Evolutionary conservation across 1,139 yeast species (phyloP).

Genomic region (Starmera stellimalicola): DNA sequence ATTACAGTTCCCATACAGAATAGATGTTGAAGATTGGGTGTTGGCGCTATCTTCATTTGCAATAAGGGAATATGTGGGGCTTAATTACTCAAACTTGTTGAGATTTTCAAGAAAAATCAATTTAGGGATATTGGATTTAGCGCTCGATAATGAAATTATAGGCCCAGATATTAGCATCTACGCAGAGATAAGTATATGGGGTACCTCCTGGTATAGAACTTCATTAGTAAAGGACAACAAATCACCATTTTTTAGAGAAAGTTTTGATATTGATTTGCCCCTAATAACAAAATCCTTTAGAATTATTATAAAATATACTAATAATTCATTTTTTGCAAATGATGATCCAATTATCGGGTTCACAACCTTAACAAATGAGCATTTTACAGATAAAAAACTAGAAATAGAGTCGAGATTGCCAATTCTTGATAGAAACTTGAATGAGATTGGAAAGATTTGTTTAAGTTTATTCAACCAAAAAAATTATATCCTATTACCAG

Average conservation of each 20-base stretch:
- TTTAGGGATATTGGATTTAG: slow-evolving; percentile 50
- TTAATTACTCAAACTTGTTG: slow-evolving; percentile 27
- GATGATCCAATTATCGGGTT: slow-evolving; percentile 35
- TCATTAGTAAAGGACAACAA: slow-evolving; percentile 40
- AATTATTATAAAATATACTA: slow-evolving; percentile 37
- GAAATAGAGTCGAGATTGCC: slow-evolving; percentile 26
- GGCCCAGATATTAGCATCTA: slow-evolving; percentile 32
- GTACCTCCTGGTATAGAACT: slow-evolving; percentile 60
- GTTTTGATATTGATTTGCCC: slow-evolving; percentile 46
- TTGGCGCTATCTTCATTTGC: slow-evolving; percentile 66
- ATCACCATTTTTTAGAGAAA: slow-evolving; percentile 69
- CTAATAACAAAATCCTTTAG: slow-evolving; percentile 44
- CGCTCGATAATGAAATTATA: slow-evolving; percentile 4
- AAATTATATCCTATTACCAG: slow-evolving; percentile 51
- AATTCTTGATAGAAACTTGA: slow-evolving; percentile 16
- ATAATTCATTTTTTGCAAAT: slow-evolving; percentile 13
- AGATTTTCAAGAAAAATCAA: slow-evolving; percentile 47
- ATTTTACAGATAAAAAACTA: slow-evolving; percentile 25
- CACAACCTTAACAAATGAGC: slow-evolving; percentile 46
- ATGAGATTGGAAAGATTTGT: slow-evolving; percentile 47
- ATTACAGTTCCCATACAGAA: slow-evolving; percentile 56
- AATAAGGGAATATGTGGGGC: slow-evolving; percentile 42
- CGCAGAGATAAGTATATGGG: slow-evolving; percentile 60
- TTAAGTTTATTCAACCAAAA: slow-evolving; percentile 46
- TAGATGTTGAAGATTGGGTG: slow-evolving; percentile 79